Evolutionary conservation across 352 stramenopile genomes (phyloP), one percentile per base, ranked within the genome.

Genomic region (Globisporangium paroecandrum): DNA sequence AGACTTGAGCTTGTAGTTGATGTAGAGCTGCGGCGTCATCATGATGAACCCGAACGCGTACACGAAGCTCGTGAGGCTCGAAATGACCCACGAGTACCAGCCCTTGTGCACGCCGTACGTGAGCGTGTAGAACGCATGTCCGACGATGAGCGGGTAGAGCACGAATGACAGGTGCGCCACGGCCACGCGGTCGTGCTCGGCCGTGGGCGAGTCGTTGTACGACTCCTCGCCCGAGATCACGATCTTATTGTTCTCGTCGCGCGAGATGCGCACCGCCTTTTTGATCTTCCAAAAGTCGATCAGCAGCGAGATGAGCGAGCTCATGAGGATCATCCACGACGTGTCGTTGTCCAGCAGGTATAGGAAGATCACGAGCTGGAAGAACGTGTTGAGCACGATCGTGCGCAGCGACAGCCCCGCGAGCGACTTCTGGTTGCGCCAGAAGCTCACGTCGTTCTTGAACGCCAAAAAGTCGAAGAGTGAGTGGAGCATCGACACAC

Each of bases 11-110:
- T 98, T 98, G 89, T 99, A 99, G 74, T 99, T 99, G 74, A 99
- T 98, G 76, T 98, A 99, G 18, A 99, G 71, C 79, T 99, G 97
- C 64, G 97, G 97, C 41, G 96, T 99, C 97, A 99, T 99, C 90
- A 98, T 98, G 73, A 99, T 97, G 73, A 99, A 99, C n/a, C 97
- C 97, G 74, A 99, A 99, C 66, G 96, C 95, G 74, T 99, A 99
- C 43, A 99, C 97, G 68, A 99, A 99, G 62, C 96, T 98, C 56
- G 96, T 99, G 24, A 99, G 86, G 29, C 90, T 98, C 66, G 90
- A 97, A 25, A 99, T 77, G 32, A 98, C 78, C 97, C 97, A 99
- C 58, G 89, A 98, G 78, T 99, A 99, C 97, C 97, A 99, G 57
- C 91, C 87, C 70, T 94, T 92, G 82, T 99, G 96, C 59, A 95